Evolutionary conservation across 1,284 basidiomycete species (phyloP), one percentile per base, ranked within the genome.

Genomic region (Meira nashicola): DNA sequence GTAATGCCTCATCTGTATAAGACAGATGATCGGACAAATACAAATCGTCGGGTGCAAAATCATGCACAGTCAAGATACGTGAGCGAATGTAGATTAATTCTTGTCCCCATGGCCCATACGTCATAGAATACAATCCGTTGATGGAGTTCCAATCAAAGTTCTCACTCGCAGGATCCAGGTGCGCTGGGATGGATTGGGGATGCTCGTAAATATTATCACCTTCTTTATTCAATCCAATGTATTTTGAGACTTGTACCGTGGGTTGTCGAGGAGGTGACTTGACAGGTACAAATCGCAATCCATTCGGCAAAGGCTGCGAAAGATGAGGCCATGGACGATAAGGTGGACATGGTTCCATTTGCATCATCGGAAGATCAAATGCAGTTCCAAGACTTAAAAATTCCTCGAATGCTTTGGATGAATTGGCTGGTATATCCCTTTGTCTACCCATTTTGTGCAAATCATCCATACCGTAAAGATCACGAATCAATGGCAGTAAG

Each of bases 51-150:
- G 58, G 56, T 51, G 59, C 64, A 54, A 71, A 71, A 41, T 71
- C 70, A 47, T 59, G 58, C 19, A 55, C 60, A 17, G 68, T 67
- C 17, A 71, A 58, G 28, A 63, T 40, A 28, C 70, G 57, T 7
- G 65, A 64, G 6, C 66, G 65, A 11, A 70, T 55, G 60, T 71
- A 70, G 44, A 71, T 54, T 14, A 70, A 40, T 57, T 71, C 70
- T 39, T 65, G 56, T 5, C 70, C 70, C 23, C 68, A 68, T 1
- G 70, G 70, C 6, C 70, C 70, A 55, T 70, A 71, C 12, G 63
- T 64, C 64, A 67, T 68, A 40, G 59, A 63, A 52, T 68, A 71
- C 28, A 71, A 53, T 1, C 70, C 70, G 25, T 68, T 62, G 8
- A 71, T 38, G 0, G 48, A 39, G 19, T 25, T n/a, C 70, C 70